phyloP scores from a whole-genome alignment of 805 yeast species.

The Candida patagonica region DNA sequence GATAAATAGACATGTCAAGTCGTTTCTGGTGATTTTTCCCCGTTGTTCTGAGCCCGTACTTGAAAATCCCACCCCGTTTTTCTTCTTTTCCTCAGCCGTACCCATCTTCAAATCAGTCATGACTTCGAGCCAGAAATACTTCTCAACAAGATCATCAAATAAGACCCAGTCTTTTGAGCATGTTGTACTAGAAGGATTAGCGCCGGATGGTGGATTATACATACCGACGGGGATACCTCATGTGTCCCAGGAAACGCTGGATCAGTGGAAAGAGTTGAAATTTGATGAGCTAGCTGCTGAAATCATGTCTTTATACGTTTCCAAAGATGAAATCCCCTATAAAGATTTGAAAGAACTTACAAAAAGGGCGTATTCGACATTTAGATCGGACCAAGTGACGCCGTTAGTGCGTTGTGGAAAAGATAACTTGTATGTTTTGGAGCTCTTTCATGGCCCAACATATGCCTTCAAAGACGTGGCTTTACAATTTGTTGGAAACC shows the following conservation, averaged over 20 bases:
- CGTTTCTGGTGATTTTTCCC: neutral
- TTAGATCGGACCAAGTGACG: constrained; percentile 80
- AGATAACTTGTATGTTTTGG: constrained; percentile 62
- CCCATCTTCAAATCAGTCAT: neutral
- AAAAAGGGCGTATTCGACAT: constrained; percentile 74
- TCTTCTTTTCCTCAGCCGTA: neutral
- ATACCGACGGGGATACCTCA: constrained; percentile 77
- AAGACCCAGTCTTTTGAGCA: constrained; percentile 29
- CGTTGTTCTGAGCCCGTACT: neutral
- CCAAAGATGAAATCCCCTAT: constrained; percentile 61
- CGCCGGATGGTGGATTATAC: constrained; percentile 93
- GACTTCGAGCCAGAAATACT: constrained; percentile 22
- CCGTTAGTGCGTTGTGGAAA: constrained; percentile 61
- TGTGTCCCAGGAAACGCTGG: constrained; percentile 45
- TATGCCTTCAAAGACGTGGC: constrained; percentile 99
- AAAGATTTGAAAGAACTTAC: constrained; percentile 57
- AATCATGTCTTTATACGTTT: constrained; percentile 72
- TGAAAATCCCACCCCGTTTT: neutral
- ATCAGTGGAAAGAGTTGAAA: constrained; percentile 61
- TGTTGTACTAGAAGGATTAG: constrained; percentile 59
- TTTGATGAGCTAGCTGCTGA: constrained; percentile 85
- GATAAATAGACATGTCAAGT: too few relatives aligned
- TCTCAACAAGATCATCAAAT: constrained; percentile 32
- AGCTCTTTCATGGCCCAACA: constrained; percentile 97
- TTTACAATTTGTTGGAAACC: constrained; percentile 92